Evolutionary conservation across 2,329 filamentous ascomycete genomes (phyloP).

Genomic region (Xylaria sp.): DNA sequence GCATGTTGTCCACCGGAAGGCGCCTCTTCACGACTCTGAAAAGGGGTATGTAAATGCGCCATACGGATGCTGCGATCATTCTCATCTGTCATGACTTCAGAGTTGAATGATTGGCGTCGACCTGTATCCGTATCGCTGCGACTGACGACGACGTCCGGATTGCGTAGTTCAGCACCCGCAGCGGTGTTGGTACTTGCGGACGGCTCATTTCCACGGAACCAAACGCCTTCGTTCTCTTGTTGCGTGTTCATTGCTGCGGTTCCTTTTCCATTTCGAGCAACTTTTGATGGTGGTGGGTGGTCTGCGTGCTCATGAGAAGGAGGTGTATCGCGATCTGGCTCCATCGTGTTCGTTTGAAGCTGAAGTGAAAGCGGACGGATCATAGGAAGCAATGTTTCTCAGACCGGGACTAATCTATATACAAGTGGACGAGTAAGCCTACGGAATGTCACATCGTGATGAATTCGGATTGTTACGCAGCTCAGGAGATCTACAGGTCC

Average conservation of each 20-base stretch:
- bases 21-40: neutral
- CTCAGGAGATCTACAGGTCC: too few species aligned
- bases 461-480: too few species aligned
- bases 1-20: neutral
- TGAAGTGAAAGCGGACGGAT: neutral
- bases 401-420: too few species aligned
- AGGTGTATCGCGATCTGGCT: neutral
- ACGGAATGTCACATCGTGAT: too few species aligned
- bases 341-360: neutral
- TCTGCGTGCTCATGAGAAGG: neutral
- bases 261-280: neutral
- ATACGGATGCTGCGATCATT: neutral
- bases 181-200: neutral
- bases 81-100: neutral
- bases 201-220: slow-evolving; percentile 12
- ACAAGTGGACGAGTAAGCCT: too few species aligned
- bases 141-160: slow-evolving; percentile 5
- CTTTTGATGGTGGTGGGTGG: neutral
- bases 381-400: too few species aligned
- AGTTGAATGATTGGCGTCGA: neutral
- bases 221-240: slow-evolving; percentile 16
- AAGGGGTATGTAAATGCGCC: neutral
- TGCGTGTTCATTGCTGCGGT: neutral
- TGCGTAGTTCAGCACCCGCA: slow-evolving; percentile 5
- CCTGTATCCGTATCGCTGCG: neutral